Percentiles rank a stretch among this genome's conserved stretches.
These are phyloP conservation scores for Aureobasidium sp. DNA, from an alignment of 2,329 filamentous ascomycete genomes.

Conservation along the genomic window DNA sequence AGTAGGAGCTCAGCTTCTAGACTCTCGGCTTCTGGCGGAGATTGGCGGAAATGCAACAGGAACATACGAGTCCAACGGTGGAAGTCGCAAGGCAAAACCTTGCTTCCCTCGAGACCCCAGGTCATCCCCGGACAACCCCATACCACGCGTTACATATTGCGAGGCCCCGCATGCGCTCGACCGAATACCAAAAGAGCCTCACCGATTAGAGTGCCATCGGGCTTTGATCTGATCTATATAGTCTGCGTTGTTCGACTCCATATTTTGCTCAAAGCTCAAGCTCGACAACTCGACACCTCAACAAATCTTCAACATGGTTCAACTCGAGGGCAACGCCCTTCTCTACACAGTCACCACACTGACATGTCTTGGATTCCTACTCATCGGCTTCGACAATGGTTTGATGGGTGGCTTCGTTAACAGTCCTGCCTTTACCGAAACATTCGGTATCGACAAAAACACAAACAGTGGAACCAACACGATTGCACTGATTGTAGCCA, in stretches of 20 bases:
- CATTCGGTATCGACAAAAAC: constrained; percentile 32
- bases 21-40: neutral
- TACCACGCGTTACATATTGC: neutral
- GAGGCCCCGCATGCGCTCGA: constrained; percentile 5
- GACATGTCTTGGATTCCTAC: constrained; percentile 39
- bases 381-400: constrained; percentile 31
- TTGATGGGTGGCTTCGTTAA: constrained; percentile 28
- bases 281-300: neutral
- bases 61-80: neutral
- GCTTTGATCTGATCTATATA: constrained; percentile 2
- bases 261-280: neutral
- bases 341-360: constrained; percentile 35
- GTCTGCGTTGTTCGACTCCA: neutral
- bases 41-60: neutral
- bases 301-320: neutral
- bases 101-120: neutral
- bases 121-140: constrained; percentile 1
- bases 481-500: constrained; percentile 40
- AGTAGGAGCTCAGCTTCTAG: neutral
- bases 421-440: constrained; percentile 31
- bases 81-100: constrained; percentile 2
- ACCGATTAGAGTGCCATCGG: neutral
- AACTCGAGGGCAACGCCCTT: constrained; percentile 29
- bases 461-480: constrained; percentile 26
- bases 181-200: neutral